These are phyloP conservation scores for Elaeis guineensis DNA, from an alignment of 176 grass and related monocot genomes.

Conservation along the genomic window DNA sequence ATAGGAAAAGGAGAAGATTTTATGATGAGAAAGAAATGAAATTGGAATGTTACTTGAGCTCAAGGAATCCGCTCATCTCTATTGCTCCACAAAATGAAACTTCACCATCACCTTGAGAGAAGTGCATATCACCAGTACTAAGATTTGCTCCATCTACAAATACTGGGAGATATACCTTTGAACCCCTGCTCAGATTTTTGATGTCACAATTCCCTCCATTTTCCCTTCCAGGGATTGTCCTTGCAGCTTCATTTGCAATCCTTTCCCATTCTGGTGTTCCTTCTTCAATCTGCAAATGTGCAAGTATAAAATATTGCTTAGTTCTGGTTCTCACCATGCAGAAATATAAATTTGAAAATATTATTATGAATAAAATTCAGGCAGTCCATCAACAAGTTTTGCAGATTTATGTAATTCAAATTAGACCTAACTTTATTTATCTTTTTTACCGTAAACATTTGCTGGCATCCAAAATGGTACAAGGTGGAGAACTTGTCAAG, in stretches of 20 bases:
- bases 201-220: slow-evolving; percentile 96
- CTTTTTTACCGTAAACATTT: too few species aligned
- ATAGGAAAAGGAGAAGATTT: too few species aligned
- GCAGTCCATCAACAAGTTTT: too few species aligned
- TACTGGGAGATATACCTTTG: slow-evolving; percentile 89
- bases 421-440: too few species aligned
- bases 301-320: background rate
- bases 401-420: too few species aligned
- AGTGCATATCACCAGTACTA: slow-evolving; percentile 88
- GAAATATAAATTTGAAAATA: too few species aligned
- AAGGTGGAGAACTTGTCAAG: too few species aligned
- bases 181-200: slow-evolving; percentile 88
- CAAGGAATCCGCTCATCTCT: slow-evolving; percentile 97
- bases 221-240: slow-evolving; percentile 83
- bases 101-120: slow-evolving; percentile 88
- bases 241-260: slow-evolving; percentile 79
- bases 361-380: too few species aligned
- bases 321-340: background rate
- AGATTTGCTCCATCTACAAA: slow-evolving; percentile 92
- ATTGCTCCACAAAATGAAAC: slow-evolving; percentile 93
- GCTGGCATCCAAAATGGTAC: too few species aligned
- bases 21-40: background rate
- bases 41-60: slow-evolving; percentile 69
- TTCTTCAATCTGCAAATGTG: slow-evolving; percentile 47
- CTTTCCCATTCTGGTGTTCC: slow-evolving; percentile 52